phyloP scores from a whole-genome alignment of 2,329 filamentous ascomycete species.

The Xylaria polymorpha region DNA sequence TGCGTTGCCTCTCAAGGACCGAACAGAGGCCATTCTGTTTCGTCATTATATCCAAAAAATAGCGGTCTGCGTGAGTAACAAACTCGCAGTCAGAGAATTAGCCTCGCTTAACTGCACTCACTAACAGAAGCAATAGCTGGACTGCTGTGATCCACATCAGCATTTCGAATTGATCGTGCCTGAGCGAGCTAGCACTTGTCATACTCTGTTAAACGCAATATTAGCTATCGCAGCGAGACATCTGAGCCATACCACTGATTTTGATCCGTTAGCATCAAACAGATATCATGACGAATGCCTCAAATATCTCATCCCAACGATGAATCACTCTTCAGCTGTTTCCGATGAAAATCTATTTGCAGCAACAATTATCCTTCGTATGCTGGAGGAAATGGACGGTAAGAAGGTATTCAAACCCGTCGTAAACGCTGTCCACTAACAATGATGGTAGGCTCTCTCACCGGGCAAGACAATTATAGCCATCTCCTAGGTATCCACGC shows the following conservation, averaged over 20 bases:
- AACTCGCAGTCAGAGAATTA: background rate
- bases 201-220: constrained; percentile 67
- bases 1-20: constrained; percentile 48
- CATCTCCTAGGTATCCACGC: constrained; percentile 60
- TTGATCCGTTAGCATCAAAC: constrained; percentile 62
- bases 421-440: constrained; percentile 36
- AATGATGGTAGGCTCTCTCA: constrained; percentile 52
- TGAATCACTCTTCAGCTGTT: constrained; percentile 54
- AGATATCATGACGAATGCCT: constrained; percentile 66
- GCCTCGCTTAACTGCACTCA: background rate
- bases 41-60: constrained; percentile 53
- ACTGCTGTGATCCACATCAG: constrained; percentile 50
- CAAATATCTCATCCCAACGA: constrained; percentile 60
- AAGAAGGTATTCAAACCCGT: constrained; percentile 34
- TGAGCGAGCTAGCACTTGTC: constrained; percentile 61
- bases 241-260: constrained; percentile 60
- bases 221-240: constrained; percentile 67
- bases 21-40: constrained; percentile 51
- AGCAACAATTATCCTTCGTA: constrained; percentile 63
- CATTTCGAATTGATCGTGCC: constrained; percentile 68
- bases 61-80: constrained; percentile 51
- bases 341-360: constrained; percentile 65
- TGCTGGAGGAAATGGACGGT: constrained; percentile 61
- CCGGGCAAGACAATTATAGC: constrained; percentile 60
- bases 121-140: constrained; percentile 46